Evolutionary conservation across 2,329 filamentous ascomycete genomes (phyloP).

Genomic region (Colletotrichum cereale): DNA sequence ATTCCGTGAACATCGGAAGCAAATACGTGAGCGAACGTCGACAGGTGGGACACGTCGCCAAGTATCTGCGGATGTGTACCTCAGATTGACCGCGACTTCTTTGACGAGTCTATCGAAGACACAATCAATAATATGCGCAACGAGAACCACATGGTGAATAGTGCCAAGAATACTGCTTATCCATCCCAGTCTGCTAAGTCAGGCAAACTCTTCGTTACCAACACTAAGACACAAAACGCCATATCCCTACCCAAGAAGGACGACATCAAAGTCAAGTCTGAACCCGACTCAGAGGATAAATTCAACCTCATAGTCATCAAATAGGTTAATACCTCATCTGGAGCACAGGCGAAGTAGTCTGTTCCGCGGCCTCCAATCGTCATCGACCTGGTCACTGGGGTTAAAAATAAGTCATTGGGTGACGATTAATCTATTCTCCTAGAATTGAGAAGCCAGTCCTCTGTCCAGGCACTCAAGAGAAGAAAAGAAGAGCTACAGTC

Average conservation of each 20-base stretch:
- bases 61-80: too few species aligned
- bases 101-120: not conserved
- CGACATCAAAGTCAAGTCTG: not conserved
- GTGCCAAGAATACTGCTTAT: too few species aligned
- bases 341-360: conserved; percentile 3
- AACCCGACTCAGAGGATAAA: not conserved
- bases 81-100: not conserved
- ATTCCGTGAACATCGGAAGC: too few species aligned
- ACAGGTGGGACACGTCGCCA: too few species aligned
- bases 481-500: not conserved
- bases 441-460: not conserved
- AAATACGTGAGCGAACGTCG: too few species aligned
- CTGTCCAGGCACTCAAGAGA: not conserved
- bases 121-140: not conserved
- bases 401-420: not conserved
- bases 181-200: not conserved
- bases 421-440: too few species aligned
- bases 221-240: not conserved
- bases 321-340: not conserved
- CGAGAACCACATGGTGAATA: accelerated
- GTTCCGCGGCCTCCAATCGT: not conserved
- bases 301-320: conserved; percentile 2
- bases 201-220: not conserved
- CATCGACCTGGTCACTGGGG: not conserved
- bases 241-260: accelerated